Evolutionary conservation across 305 asterid species (phyloP).

Genomic region (Fraxinus latifolia): DNA sequence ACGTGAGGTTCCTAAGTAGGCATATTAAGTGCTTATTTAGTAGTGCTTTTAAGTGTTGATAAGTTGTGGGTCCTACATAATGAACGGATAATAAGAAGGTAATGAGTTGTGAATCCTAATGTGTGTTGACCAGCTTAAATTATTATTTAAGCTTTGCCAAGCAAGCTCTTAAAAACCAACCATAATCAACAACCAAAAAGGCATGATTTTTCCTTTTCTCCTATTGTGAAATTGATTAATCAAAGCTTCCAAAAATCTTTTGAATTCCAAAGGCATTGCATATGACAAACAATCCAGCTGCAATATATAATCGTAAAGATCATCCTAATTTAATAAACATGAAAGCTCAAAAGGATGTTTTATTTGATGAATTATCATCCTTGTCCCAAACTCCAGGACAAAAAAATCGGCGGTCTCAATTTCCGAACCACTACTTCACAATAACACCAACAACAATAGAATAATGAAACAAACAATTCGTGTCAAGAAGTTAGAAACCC

Average conservation of each 20-base stretch:
- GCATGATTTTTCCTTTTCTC: not conserved
- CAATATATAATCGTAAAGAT: not conserved
- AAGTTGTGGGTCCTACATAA: not conserved
- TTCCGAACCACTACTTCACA: not conserved
- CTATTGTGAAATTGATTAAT: not conserved
- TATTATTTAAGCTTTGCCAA: not conserved
- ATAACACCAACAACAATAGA: not conserved
- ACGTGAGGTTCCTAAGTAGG: not conserved
- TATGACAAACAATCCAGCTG: not conserved
- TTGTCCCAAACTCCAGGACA: not conserved
- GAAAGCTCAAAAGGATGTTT: not conserved
- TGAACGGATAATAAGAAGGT: not conserved
- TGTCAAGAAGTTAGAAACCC: not conserved
- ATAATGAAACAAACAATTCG: not conserved
- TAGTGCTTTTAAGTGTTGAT: not conserved
- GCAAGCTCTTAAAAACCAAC: not conserved
- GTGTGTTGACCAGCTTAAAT: not conserved
- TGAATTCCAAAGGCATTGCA: not conserved
- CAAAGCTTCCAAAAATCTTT: not conserved
- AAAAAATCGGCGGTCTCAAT: not conserved
- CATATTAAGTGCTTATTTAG: not conserved
- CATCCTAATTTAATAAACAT: not conserved
- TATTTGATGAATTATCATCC: not conserved
- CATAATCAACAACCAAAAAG: not conserved
- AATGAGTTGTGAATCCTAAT: not conserved